A percentile compares a stretch with the other conserved stretches of the same genome.
phyloP scores from a whole-genome alignment of 345 rosid species.

The Carallia brachiata region DNA sequence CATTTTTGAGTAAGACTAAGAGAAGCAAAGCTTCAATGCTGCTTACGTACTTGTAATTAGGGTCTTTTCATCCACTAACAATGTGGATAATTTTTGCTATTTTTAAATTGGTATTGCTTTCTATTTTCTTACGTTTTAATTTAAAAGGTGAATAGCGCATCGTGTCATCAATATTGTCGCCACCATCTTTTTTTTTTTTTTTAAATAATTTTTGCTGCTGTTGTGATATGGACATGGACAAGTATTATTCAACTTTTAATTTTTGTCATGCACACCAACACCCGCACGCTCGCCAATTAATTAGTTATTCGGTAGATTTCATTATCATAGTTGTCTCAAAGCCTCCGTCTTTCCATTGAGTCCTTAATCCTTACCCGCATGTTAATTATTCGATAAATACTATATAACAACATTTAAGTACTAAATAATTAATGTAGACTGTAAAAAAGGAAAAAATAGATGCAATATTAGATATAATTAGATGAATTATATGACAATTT shows the following conservation, averaged over 20 bases:
- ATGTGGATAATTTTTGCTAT: constrained; percentile 29
- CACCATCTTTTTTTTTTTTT: background rate
- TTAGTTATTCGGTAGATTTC: background rate
- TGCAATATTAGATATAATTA: no score
- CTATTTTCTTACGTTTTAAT: background rate
- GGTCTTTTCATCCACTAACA: constrained; percentile 41
- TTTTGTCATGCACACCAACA: background rate
- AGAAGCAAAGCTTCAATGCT: constrained; percentile 17
- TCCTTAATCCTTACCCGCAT: no score
- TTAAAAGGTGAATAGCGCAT: background rate
- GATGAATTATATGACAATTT: no score
- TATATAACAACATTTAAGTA: no score
- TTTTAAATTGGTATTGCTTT: constrained; percentile 2
- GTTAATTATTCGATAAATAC: no score
- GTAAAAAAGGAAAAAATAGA: no score
- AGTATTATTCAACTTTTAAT: background rate
- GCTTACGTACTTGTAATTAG: constrained; percentile 38
- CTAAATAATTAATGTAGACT: no score
- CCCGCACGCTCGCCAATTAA: background rate
- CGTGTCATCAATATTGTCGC: background rate
- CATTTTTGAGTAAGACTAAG: constrained; percentile 22
- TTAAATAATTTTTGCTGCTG: background rate
- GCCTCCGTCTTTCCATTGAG: no score
- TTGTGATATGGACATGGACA: constrained; percentile 1
- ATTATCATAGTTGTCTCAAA: background rate